Evolutionary conservation across 2,329 filamentous ascomycete genomes (phyloP).

Genomic region (Tolypocladium endophyticum): DNA sequence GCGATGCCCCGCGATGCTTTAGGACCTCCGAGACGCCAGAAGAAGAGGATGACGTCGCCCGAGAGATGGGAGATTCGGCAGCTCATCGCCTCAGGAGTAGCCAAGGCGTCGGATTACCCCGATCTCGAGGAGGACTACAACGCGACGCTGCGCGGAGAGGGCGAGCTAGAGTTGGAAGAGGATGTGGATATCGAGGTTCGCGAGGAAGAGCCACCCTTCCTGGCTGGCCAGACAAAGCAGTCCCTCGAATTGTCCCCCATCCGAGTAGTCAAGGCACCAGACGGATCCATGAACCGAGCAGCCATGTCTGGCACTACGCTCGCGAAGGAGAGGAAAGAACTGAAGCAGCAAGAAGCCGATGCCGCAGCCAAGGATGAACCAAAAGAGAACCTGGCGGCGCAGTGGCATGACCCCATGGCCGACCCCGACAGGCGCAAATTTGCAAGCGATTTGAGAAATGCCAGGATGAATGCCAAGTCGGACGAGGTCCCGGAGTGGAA

Average conservation of each 20-base stretch:
- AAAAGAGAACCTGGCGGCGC: slow-evolving; percentile 73
- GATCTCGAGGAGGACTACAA: slow-evolving; percentile 93
- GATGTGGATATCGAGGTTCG: slow-evolving; percentile 95
- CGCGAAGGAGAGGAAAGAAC: slow-evolving; percentile 80
- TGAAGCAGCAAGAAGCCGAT: slow-evolving; percentile 80
- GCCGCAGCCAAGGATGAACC: slow-evolving; percentile 62
- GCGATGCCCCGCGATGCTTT: slow-evolving; percentile 26
- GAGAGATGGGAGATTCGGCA: slow-evolving; percentile 97
- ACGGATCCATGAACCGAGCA: slow-evolving; percentile 94
- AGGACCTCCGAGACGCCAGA: slow-evolving; percentile 44
- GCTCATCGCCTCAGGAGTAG: slow-evolving; percentile 87
- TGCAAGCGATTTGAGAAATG: slow-evolving; percentile 70
- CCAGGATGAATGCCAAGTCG: slow-evolving; percentile 47
- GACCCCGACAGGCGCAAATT: slow-evolving; percentile 77
- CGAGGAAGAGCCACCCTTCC: slow-evolving; percentile 92
- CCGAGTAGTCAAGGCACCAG: slow-evolving; percentile 90
- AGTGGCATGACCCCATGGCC: slow-evolving; percentile 97
- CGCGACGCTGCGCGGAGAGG: slow-evolving; percentile 74
- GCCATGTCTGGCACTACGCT: slow-evolving; percentile 87
- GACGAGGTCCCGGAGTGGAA: slow-evolving; percentile 90
- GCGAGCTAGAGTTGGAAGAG: slow-evolving; percentile 83
- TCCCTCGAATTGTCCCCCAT: slow-evolving; percentile 92
- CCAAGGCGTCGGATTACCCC: slow-evolving; percentile 86
- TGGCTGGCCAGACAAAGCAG: slow-evolving; percentile 93
- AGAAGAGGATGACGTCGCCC: slow-evolving; percentile 91